These are phyloP conservation scores for Stevia rebaudiana DNA, from an alignment of 140 eudicot genomes.

Conservation along the genomic window DNA sequence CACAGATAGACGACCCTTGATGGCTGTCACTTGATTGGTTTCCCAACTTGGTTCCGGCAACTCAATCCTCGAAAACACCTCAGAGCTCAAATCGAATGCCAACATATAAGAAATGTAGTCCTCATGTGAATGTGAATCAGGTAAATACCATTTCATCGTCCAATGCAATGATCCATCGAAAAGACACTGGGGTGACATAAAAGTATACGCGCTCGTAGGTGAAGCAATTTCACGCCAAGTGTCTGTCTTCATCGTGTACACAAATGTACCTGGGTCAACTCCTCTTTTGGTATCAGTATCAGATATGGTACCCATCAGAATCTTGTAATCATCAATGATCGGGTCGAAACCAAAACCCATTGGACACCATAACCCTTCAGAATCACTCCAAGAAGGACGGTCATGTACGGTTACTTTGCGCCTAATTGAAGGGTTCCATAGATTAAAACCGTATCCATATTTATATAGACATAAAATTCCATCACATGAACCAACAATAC, in stretches of 20 bases:
- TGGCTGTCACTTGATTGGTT: neutral
- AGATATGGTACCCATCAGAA: too few species aligned
- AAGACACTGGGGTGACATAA: neutral
- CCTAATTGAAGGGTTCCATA: too few species aligned
- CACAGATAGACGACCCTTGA: neutral
- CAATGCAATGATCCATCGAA: constrained; percentile 13
- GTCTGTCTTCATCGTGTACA: neutral
- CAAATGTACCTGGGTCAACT: neutral
- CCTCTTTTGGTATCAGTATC: too few species aligned
- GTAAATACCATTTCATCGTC: neutral
- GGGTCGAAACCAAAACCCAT: too few species aligned
- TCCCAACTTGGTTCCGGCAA: neutral
- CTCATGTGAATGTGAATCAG: too few species aligned
- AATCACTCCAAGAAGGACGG: too few species aligned
- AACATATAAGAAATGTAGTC: neutral
- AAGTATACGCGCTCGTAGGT: neutral
- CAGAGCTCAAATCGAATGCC: neutral
- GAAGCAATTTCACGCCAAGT: neutral
- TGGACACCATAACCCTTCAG: too few species aligned
- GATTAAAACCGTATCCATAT: too few species aligned
- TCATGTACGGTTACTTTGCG: too few species aligned
- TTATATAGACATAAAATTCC: too few species aligned
- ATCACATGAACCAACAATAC: neutral
- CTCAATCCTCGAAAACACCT: neutral
- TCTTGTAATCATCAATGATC: too few species aligned